phyloP scores from a whole-genome alignment of 1,139 yeast species.

The Scheffersomyces segobiensis region DNA sequence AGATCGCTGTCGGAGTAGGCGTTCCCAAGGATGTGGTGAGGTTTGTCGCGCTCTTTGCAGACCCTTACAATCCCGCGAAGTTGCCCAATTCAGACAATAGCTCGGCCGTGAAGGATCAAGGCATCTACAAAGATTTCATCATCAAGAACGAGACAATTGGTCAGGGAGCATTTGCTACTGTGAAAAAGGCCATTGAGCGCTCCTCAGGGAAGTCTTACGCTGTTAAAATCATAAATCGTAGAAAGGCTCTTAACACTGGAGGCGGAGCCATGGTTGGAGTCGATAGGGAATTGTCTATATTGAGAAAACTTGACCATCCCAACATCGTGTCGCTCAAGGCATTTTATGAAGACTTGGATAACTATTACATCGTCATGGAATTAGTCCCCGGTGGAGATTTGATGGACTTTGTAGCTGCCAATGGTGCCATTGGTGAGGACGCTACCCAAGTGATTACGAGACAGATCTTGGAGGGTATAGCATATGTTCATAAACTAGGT shows the following conservation, averaged over 20 bases:
- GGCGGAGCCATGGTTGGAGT: slow-evolving; percentile 63
- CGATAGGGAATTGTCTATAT: slow-evolving; percentile 78
- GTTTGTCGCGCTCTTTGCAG: slow-evolving; percentile 66
- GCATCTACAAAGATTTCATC: slow-evolving; percentile 73
- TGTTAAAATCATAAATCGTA: slow-evolving; percentile 81
- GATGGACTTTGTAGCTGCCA: slow-evolving; percentile 93
- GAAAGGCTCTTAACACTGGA: slow-evolving; percentile 75
- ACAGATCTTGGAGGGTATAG: slow-evolving; percentile 81
- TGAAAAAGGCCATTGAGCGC: slow-evolving; percentile 85
- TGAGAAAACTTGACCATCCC: slow-evolving; percentile 77
- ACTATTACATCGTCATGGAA: slow-evolving; percentile 90
- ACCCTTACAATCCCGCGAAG: slow-evolving; percentile 39
- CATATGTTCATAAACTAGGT: slow-evolving; percentile 84
- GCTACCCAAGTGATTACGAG: slow-evolving; percentile 83
- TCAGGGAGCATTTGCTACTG: slow-evolving; percentile 96
- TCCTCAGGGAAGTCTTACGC: slow-evolving; percentile 84
- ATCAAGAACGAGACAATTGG: slow-evolving; percentile 85
- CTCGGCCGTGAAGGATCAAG: slow-evolving; percentile 36
- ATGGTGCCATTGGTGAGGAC: slow-evolving; percentile 88
- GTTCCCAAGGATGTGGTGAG: slow-evolving; percentile 73
- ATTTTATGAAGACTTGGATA: slow-evolving; percentile 78
- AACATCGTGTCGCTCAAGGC: slow-evolving; percentile 81
- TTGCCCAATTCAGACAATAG: slow-evolving; percentile 18
- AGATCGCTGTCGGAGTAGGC: slow-evolving; percentile 87
- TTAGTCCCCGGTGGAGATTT: slow-evolving; percentile 96